Conservation (phyloP, 1,284 basidiomycete species). For the Mycosarcoma mackinlayi region DNA sequence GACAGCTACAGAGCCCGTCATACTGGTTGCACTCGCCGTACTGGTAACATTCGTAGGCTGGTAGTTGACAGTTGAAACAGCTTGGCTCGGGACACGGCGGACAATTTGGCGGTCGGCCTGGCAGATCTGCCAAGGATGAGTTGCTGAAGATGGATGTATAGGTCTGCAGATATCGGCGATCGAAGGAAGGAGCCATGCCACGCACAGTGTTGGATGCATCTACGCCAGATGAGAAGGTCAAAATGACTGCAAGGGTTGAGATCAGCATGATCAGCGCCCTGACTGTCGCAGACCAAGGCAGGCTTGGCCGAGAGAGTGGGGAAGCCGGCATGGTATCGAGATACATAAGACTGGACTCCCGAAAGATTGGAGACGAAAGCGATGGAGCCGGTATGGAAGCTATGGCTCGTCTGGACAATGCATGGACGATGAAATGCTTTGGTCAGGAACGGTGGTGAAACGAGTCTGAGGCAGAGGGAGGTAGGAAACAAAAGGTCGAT, state of each 20-base stretch:
- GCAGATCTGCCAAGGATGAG: not conserved
- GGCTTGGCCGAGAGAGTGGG: not conserved
- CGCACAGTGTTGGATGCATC: slow-evolving; percentile 13
- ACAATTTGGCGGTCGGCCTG: slow-evolving; percentile 37
- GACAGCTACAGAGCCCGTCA: slow-evolving; percentile 90
- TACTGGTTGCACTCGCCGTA: slow-evolving; percentile 86
- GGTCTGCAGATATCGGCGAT: slow-evolving; percentile 22
- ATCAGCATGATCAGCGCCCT: not conserved
- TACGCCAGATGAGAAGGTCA: not conserved
- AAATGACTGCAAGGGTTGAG: not conserved
- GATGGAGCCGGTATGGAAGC: not conserved
- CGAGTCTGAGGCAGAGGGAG: not conserved
- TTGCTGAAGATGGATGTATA: slow-evolving; percentile 38
- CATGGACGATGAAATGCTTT: not conserved
- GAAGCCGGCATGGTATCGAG: not conserved
- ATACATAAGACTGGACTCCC: not conserved
- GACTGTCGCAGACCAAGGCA: not conserved
- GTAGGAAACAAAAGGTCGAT: not conserved
- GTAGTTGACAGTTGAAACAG: slow-evolving; percentile 63
- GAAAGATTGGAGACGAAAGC: no score
- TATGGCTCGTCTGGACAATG: not conserved
- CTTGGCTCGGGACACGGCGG: slow-evolving; percentile 53
- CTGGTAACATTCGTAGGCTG: slow-evolving; percentile 56
- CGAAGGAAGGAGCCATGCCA: slow-evolving; percentile 20
- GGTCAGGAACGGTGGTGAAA: not conserved